Evolutionary conservation across 805 yeast species (phyloP), one percentile per base, ranked within the genome.

Genomic region (Candida yuanshanica): DNA sequence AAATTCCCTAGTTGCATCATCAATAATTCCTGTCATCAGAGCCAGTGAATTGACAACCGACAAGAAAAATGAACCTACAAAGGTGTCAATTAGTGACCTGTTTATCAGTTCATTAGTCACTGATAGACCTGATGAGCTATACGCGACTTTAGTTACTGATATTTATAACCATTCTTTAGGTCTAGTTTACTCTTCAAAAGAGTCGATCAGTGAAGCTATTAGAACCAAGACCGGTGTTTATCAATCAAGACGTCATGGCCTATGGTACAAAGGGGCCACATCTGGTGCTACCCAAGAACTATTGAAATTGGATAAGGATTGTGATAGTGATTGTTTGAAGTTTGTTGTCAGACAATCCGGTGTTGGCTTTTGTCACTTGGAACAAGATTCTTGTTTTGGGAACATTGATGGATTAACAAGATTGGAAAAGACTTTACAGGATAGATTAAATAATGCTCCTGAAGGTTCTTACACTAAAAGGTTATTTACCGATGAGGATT

Each of bases 261-360:
- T 93, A 44, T 93, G 99, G 99, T 84, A 81, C 62, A 93, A 93
- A 63, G 99, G 99, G 23, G 83, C 83, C 42, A 86, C 96, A 2
- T 84, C 95, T n/a, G 99, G 99, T 17, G 95, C 95, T 39, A 86
- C 95, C 2, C 99, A 93, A 66, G 71, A 72, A 50, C 70, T 93
- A 36, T 50, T 83, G 20, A 65, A 71, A 34, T 61, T 93, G 43
- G 82, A 79, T 40, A 64, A 77, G 46, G 99, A 93, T 65, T 93
- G 99, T 64, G 99, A 93, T 64, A 79, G 84, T 35, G 99, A 93
- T 61, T 85, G 95, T 48, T 65, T 93, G 54, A 83, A 86, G 66
- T 87, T 91, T 58, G 74, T 82, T 17, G 99, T 93, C 23, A 81
- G 78, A 49, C 97, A 90, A 60, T 63, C 74, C 2, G 96, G 95